A percentile compares a stretch with the other conserved stretches of the same genome.
These are phyloP conservation scores for Trichosporon sp. DNA, from an alignment of 1,284 basidiomycete species.

Conservation along the genomic window DNA sequence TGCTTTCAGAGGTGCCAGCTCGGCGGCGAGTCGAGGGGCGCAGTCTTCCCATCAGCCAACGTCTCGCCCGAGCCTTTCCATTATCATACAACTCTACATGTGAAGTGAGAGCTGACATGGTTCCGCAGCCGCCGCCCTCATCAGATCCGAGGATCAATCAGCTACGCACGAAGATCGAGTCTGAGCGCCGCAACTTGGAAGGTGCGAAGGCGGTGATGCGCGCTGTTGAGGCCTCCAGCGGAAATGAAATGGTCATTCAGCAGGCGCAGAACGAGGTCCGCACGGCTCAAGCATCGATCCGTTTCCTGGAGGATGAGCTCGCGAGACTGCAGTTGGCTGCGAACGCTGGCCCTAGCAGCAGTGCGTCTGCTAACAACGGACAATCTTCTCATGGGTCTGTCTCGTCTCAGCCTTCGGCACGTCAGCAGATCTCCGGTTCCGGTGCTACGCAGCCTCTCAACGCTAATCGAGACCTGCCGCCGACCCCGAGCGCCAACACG, in stretches of 20 bases:
- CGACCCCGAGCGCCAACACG: slow-evolving; percentile 8
- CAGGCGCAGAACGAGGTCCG: slow-evolving; percentile 49
- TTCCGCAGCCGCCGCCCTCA: slow-evolving; percentile 11
- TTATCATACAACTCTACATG: neutral
- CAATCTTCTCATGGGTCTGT: neutral
- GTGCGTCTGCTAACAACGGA: slow-evolving; percentile 2
- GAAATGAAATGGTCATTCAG: slow-evolving; percentile 47
- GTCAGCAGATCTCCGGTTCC: neutral
- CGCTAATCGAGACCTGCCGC: slow-evolving; percentile 8
- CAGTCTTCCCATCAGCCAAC: neutral
- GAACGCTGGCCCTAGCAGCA: neutral
- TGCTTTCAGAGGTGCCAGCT: neutral
- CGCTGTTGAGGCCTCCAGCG: slow-evolving; percentile 45
- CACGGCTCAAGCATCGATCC: slow-evolving; percentile 43
- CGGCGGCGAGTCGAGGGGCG: neutral
- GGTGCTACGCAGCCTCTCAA: slow-evolving; percentile 9
- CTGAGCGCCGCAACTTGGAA: slow-evolving; percentile 46
- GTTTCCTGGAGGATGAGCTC: slow-evolving; percentile 46
- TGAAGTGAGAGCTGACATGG: neutral
- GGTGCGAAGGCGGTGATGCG: slow-evolving; percentile 48
- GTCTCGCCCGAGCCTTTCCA: neutral
- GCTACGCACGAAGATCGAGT: slow-evolving; percentile 42
- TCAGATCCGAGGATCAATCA: slow-evolving; percentile 33
- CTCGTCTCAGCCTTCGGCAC: neutral
- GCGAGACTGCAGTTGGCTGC: slow-evolving; percentile 37